These are phyloP conservation scores for Thalassiosira exigua DNA, from an alignment of 352 stramenopile genomes.

Conservation along the genomic window DNA sequence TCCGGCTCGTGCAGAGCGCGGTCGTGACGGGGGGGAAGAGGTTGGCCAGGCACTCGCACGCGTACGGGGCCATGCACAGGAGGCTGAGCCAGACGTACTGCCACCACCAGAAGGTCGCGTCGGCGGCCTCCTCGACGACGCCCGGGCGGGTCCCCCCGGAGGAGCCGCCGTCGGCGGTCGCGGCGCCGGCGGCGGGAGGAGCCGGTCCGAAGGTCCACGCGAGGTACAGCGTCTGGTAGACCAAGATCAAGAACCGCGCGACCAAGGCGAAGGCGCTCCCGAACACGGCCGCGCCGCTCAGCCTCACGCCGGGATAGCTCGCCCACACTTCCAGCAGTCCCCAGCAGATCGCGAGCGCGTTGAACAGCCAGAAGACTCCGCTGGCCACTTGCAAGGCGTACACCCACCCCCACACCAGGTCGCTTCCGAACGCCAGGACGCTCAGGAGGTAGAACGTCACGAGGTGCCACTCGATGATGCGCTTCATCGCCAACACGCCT, in stretches of 20 bases:
- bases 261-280: conserved; percentile 90
- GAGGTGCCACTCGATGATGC: conserved; percentile 98
- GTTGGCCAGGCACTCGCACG: conserved; percentile 84
- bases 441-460: conserved; percentile 95
- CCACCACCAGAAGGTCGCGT: conserved; percentile 89
- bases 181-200: conserved; percentile 76
- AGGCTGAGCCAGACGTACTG: conserved; percentile 90
- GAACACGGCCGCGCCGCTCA: conserved; percentile 83
- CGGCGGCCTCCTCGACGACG: conserved; percentile 75
- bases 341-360: conserved; percentile 89
- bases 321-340: conserved; percentile 93
- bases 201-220: conserved; percentile 85
- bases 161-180: conserved; percentile 81
- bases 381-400: conserved; percentile 90
- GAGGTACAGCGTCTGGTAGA: conserved; percentile 91
- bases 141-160: conserved; percentile 76
- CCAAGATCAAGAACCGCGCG: conserved; percentile 91
- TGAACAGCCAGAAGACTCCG: conserved; percentile 92
- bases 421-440: conserved; percentile 89
- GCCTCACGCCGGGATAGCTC: conserved; percentile 86
- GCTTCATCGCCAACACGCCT: conserved; percentile 92
- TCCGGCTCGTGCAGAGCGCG: conserved; percentile 84
- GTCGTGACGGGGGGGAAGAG: conserved; percentile 83
- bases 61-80: conserved; percentile 85
- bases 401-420: conserved; percentile 90